phyloP scores from a whole-genome alignment of 2,329 filamentous ascomycete genomes.

The Ophiostoma himal-ulmi region DNA sequence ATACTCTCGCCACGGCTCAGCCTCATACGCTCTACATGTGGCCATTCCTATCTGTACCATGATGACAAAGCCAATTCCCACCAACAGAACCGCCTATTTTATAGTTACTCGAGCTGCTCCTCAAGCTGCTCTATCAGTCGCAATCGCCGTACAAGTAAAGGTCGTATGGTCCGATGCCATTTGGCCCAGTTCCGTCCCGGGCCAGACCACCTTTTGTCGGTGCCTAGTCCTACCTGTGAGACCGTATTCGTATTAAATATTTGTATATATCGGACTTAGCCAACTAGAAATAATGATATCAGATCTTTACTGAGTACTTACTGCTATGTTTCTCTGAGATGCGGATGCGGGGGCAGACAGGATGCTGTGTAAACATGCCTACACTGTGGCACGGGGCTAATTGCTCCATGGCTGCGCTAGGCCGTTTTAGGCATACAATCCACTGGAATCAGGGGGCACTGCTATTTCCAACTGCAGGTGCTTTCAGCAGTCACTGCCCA shows the following conservation, averaged over 20 bases:
- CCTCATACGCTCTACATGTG: background rate
- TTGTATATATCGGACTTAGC: background rate
- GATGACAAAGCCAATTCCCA: background rate
- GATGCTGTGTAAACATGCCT: background rate
- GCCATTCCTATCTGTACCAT: background rate
- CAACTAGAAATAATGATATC: background rate
- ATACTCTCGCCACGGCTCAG: background rate
- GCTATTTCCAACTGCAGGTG: background rate
- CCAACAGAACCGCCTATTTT: no score
- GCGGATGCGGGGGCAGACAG: background rate
- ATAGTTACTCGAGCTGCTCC: no score
- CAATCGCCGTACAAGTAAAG: no score
- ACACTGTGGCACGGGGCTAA: background rate
- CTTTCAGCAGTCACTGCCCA: background rate
- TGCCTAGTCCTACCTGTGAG: background rate
- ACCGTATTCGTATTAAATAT: background rate
- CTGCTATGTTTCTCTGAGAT: background rate
- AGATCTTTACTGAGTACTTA: background rate
- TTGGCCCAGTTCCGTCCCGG: background rate
- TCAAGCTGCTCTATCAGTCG: background rate
- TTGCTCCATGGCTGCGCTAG: background rate
- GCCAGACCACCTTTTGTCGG: background rate
- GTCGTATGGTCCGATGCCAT: background rate
- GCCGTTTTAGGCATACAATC: background rate
- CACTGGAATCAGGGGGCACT: constrained; percentile 2